Percentiles rank a stretch among this genome's conserved stretches.
These are phyloP conservation scores for Paecilomyces sp. DNA, from an alignment of 2,329 filamentous ascomycete species.

Conservation along the genomic window DNA sequence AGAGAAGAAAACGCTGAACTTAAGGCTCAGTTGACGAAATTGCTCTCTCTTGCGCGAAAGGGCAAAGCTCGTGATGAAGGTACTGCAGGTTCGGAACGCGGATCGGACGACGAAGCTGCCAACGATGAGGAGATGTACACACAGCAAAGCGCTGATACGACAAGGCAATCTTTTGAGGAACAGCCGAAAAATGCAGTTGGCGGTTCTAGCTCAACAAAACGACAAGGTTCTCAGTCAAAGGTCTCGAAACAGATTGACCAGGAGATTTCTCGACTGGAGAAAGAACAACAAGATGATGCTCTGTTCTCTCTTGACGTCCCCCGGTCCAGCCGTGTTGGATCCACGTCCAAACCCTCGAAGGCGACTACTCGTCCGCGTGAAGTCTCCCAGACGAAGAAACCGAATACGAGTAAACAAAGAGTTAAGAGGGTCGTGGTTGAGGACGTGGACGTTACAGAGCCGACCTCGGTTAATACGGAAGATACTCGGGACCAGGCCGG, in stretches of 20 bases:
- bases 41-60: slow-evolving; percentile 14
- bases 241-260: slow-evolving; percentile 28
- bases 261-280: slow-evolving; percentile 28
- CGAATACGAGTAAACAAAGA: slow-evolving; percentile 32
- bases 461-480: slow-evolving; percentile 20
- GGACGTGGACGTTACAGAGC: slow-evolving; percentile 22
- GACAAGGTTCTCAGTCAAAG: slow-evolving; percentile 21
- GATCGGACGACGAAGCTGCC: slow-evolving; percentile 19
- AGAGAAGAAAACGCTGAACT: slow-evolving; percentile 32
- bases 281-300: slow-evolving; percentile 30
- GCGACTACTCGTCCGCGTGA: slow-evolving; percentile 13
- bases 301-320: slow-evolving; percentile 29
- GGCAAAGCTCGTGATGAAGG: slow-evolving; percentile 17
- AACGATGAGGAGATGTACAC: slow-evolving; percentile 26
- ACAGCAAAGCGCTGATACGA: slow-evolving; percentile 19
- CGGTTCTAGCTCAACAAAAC: slow-evolving; percentile 14
- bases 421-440: slow-evolving; percentile 31
- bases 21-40: slow-evolving; percentile 24
- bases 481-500: slow-evolving; percentile 19
- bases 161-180: slow-evolving; percentile 20
- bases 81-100: slow-evolving; percentile 10
- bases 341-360: slow-evolving; percentile 13
- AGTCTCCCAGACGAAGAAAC: slow-evolving; percentile 16
- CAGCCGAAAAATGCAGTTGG: slow-evolving; percentile 22
- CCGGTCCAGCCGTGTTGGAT: slow-evolving; percentile 13